Base-by-base conservation (phyloP, 2,329 filamentous ascomycete genomes). In the Parastagonospora avenae region DNA sequence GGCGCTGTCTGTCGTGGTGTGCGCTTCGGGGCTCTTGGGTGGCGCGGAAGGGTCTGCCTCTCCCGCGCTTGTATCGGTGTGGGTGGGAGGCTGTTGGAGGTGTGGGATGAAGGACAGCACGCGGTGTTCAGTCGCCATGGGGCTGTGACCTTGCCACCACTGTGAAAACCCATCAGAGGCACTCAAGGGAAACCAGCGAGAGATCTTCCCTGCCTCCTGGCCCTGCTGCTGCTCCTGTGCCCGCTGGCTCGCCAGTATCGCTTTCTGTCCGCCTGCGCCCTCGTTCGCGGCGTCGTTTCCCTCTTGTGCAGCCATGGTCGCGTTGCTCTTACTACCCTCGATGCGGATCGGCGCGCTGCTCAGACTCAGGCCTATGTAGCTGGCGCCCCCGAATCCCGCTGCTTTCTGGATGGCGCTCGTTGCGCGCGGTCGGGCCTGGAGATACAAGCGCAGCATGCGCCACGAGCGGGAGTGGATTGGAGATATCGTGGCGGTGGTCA, bases 81-180 rank as follows among this genome's bases (percentile, higher is more conserved):
- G 89, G 66, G 80, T 87, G 5, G 83, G 91, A 73, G 84, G 91
- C 77, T 80, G 79, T 60, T 86, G 85, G 4, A 97, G 84, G 71
- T 92, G 88, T 4, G 94, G 94, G 32, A 99, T 85, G 71, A 88
- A 90, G 52, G 86, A 88, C 60, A 99, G 85, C 28, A 99, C 92
- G 64, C 86, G 88, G 69, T 93, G 90, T 77, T 99, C 94, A 10
- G 93, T 92, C 24, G 86, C 82, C 14, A 88, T 86, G 2, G 94
- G 89, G 1, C 92, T 87, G n/a, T 94, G 78, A 56, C 86, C 88
- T 9, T 87, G 84, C 94, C 94, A 99, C 92, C 92, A 67, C 33
- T 64, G 61, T 30, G 44, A 45, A 57, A 91, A 91, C 12, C 91
- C 93, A 51, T 96, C 92, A 67, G 92, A 94, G 77, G 96, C 96